Evolutionary conservation across 345 rosid species (phyloP).

Genomic region (Raphanus raphanistrum): DNA sequence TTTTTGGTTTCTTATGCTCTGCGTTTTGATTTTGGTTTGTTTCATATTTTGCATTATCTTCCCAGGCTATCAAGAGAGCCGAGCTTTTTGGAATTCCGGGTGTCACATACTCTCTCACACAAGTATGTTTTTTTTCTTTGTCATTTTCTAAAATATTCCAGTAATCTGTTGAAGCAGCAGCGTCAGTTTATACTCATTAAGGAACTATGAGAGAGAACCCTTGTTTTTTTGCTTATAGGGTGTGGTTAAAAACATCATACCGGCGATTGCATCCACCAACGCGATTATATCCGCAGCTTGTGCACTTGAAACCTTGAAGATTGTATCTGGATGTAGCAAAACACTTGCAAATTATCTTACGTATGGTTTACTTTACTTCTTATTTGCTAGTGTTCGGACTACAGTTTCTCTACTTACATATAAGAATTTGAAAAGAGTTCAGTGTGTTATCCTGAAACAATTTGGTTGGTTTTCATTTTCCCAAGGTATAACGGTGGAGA

Average conservation of each 20-base stretch:
- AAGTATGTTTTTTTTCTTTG: slow-evolving; percentile 48
- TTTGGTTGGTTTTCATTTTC: slow-evolving; percentile 26
- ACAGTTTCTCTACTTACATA: slow-evolving; percentile 1
- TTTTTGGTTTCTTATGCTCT: slow-evolving; percentile 15
- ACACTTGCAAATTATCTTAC: slow-evolving; percentile 81
- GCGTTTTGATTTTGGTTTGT: slow-evolving; percentile 17
- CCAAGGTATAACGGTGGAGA: slow-evolving; percentile 81
- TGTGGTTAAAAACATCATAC: slow-evolving; percentile 94
- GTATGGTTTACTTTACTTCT: slow-evolving; percentile 47
- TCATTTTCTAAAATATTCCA: background rate
- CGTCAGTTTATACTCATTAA: background rate
- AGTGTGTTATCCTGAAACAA: slow-evolving; percentile 6
- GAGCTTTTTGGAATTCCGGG: slow-evolving; percentile 97
- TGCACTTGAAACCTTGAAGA: slow-evolving; percentile 91
- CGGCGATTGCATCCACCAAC: slow-evolving; percentile 98
- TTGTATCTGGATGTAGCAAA: slow-evolving; percentile 95
- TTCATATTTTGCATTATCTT: slow-evolving; percentile 20
- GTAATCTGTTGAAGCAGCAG: background rate
- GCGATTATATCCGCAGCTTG: slow-evolving; percentile 94
- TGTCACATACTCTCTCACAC: slow-evolving; percentile 96
- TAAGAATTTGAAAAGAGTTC: slow-evolving; percentile 1
- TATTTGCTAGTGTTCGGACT: slow-evolving; percentile 4
- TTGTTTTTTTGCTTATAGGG: slow-evolving; percentile 52
- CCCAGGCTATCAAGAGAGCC: slow-evolving; percentile 94
- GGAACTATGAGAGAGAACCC: background rate